Percentiles rank a stretch among this genome's conserved stretches.
Evolutionary conservation across 2,329 filamentous ascomycete species (phyloP).

Genomic region (Beauveria sp.): DNA sequence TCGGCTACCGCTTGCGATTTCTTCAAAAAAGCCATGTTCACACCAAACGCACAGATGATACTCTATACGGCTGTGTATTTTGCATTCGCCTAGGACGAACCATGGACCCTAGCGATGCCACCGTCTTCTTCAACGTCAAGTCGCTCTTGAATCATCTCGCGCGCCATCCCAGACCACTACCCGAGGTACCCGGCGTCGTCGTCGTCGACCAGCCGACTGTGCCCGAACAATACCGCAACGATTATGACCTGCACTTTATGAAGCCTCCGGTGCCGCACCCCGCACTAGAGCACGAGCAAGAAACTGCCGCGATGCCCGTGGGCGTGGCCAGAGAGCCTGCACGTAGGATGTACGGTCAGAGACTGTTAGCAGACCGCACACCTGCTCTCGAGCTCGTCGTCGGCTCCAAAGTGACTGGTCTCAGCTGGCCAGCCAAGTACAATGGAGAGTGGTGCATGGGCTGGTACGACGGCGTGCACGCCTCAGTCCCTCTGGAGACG

Average conservation of each 20-base stretch:
- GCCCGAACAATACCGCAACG: slow-evolving; percentile 33
- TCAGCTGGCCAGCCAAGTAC: slow-evolving; percentile 44
- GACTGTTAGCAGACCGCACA: slow-evolving; percentile 36
- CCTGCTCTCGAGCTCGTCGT: slow-evolving; percentile 38
- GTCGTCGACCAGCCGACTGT: slow-evolving; percentile 38
- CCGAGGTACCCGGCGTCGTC: slow-evolving; percentile 38
- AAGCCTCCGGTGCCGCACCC: slow-evolving; percentile 32
- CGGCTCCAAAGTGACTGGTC: slow-evolving; percentile 41
- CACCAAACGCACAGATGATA: slow-evolving; percentile 42
- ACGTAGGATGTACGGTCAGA: slow-evolving; percentile 39
- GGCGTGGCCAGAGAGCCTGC: slow-evolving; percentile 39
- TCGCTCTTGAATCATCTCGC: slow-evolving; percentile 46
- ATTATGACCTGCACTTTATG: slow-evolving; percentile 46
- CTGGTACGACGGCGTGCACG: slow-evolving; percentile 46
- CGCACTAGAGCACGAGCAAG: slow-evolving; percentile 31
- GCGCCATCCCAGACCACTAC: slow-evolving; percentile 46
- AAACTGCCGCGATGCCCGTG: slow-evolving; percentile 35
- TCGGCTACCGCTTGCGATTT: slow-evolving; percentile 46
- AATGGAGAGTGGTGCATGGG: slow-evolving; percentile 50
- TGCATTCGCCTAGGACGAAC: slow-evolving; percentile 44
- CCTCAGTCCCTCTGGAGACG: slow-evolving; percentile 41
- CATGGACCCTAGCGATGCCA: slow-evolving; percentile 45
- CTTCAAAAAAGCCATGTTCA: slow-evolving; percentile 48
- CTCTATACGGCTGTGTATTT: slow-evolving; percentile 47
- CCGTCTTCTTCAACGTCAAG: slow-evolving; percentile 46